Conservation (phyloP, 1,284 basidiomycete genomes). For the Trametes sp. region DNA sequence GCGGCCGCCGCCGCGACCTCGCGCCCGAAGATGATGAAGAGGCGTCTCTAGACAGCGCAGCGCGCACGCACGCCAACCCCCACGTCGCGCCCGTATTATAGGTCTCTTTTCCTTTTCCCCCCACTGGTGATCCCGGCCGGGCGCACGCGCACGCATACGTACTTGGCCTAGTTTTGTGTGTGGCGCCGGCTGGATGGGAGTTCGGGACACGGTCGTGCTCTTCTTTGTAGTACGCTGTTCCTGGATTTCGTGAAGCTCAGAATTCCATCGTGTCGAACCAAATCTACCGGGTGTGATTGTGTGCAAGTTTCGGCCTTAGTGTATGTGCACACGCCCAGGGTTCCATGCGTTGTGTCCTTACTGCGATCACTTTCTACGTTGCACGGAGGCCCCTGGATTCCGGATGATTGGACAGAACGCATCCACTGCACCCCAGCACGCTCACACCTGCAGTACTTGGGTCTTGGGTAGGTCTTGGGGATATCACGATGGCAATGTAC, state of each 20-base stretch:
- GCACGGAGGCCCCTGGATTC: too few species aligned
- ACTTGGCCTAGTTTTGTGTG: neutral
- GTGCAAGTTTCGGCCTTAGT: too few species aligned
- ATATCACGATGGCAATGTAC: too few species aligned
- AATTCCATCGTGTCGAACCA: constrained; percentile 5
- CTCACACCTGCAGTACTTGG: too few species aligned
- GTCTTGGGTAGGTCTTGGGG: too few species aligned
- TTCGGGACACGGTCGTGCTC: neutral
- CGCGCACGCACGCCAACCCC: neutral
- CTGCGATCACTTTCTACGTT: too few species aligned
- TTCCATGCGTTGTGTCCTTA: too few species aligned
- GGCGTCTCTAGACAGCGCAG: constrained; percentile 9
- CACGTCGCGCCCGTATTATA: neutral
- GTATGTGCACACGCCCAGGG: neutral
- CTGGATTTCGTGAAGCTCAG: constrained; percentile 6
- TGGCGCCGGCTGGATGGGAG: neutral
- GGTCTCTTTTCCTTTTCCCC: constrained; percentile 1
- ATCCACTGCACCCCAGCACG: too few species aligned
- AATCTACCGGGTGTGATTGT: neutral
- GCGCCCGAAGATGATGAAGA: constrained; percentile 13
- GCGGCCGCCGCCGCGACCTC: neutral
- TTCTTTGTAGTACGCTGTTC: neutral
- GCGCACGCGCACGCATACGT: neutral
- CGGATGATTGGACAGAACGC: too few species aligned
- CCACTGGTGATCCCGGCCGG: neutral